A percentile compares a stretch with the other conserved stretches of the same genome.
Evolutionary conservation across 2,329 filamentous ascomycete species (phyloP).

Genomic region (Trichoderma aggressivum): DNA sequence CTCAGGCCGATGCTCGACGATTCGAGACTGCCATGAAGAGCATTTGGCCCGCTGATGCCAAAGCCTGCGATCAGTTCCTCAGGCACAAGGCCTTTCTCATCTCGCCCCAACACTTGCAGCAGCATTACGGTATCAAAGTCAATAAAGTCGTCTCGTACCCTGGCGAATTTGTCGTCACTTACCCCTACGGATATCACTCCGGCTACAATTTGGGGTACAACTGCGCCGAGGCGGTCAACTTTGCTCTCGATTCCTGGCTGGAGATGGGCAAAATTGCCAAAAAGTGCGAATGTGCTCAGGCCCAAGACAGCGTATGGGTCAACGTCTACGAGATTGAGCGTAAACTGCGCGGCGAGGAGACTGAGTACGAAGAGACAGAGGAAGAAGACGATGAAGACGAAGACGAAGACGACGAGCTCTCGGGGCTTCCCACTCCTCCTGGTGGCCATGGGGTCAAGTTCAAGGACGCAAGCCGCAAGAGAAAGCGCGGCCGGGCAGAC

Average conservation of each 20-base stretch:
- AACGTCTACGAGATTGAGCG: constrained; percentile 95
- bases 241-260: constrained; percentile 91
- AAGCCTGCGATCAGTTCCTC: constrained; percentile 92
- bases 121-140: constrained; percentile 90
- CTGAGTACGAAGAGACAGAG: constrained; percentile 71
- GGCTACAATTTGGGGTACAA: constrained; percentile 98
- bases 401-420: constrained; percentile 59
- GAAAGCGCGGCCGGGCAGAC: constrained; percentile 40
- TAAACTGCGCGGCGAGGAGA: constrained; percentile 84
- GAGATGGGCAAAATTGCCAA: constrained; percentile 94
- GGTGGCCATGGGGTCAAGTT: constrained; percentile 68
- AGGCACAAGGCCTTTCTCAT: constrained; percentile 98
- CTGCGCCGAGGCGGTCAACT: constrained; percentile 97
- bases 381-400: constrained; percentile 67
- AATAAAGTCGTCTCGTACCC: constrained; percentile 95
- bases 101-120: constrained; percentile 80
- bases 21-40: constrained; percentile 95
- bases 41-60: constrained; percentile 92
- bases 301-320: constrained; percentile 97
- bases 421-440: constrained; percentile 75
- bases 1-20: constrained; percentile 84
- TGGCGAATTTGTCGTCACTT: constrained; percentile 97
- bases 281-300: constrained; percentile 91
- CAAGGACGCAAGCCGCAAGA: constrained; percentile 61
- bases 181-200: constrained; percentile 97